These are phyloP conservation scores for Colletotrichum sp. DNA, from an alignment of 2,329 filamentous ascomycete species.

Conservation along the genomic window DNA sequence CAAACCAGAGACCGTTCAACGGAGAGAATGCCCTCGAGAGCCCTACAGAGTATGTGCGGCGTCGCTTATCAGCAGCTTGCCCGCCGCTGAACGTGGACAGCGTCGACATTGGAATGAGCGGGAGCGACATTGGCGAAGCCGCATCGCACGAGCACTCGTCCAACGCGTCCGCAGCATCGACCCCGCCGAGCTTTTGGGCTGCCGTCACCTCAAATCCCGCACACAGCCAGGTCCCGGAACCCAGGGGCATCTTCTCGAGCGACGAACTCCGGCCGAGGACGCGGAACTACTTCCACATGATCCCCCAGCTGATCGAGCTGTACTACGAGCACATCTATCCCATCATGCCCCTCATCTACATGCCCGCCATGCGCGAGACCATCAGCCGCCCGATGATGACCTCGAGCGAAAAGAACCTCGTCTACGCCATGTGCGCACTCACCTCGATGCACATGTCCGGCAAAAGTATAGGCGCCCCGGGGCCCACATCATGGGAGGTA, in stretches of 20 bases:
- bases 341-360: constrained; percentile 67
- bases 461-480: constrained; percentile 42
- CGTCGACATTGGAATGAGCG: constrained; percentile 18
- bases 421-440: constrained; percentile 64
- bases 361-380: constrained; percentile 58
- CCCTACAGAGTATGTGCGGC: constrained; percentile 35
- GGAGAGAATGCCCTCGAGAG: constrained; percentile 29
- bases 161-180: constrained; percentile 27
- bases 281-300: constrained; percentile 49
- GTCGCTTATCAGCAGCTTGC: constrained; percentile 22
- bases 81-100: constrained; percentile 23
- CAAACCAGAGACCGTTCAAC: constrained; percentile 1
- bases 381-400: constrained; percentile 41
- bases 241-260: constrained; percentile 42
- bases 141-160: constrained; percentile 12
- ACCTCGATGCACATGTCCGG: constrained; percentile 56
- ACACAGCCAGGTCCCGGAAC: constrained; percentile 34
- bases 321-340: constrained; percentile 68
- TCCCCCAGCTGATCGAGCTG: constrained; percentile 63
- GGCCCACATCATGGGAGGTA: constrained; percentile 47
- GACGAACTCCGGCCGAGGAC: constrained; percentile 46
- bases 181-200: constrained; percentile 32
- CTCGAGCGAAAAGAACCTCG: constrained; percentile 45
- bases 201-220: constrained; percentile 31
- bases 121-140: constrained; percentile 19